Percentiles rank a stretch among this genome's conserved stretches.
Conservation (phyloP, 768 basidiomycete genomes). For the Termitomyces sp. region DNA sequence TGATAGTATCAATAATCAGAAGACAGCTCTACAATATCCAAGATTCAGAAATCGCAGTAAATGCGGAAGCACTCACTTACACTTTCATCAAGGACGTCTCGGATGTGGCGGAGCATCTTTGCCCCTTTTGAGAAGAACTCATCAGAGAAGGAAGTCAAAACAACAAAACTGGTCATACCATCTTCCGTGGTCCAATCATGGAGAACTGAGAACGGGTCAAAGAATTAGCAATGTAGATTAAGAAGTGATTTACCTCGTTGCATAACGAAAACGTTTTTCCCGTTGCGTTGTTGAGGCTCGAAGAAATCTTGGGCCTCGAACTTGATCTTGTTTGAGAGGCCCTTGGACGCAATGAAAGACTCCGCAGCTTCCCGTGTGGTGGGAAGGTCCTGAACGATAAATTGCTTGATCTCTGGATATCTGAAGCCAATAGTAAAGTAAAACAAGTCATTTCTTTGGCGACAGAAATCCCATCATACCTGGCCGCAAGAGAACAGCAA, state of each 20-base stretch:
- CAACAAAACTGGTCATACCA: constrained; percentile 11
- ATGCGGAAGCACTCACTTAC: constrained; percentile 12
- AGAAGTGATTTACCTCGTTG: constrained; percentile 24
- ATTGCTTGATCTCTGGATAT: constrained; percentile 33
- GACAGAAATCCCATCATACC: constrained; percentile 19
- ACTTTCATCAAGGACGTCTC: constrained; percentile 29
- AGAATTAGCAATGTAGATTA: background rate
- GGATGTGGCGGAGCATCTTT: too few species aligned
- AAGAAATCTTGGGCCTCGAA: constrained; percentile 38
- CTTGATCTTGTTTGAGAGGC: constrained; percentile 26
- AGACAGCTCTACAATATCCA: constrained; percentile 30
- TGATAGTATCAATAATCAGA: constrained; percentile 33
- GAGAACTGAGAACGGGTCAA: constrained; percentile 21
- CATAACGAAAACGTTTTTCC: constrained; percentile 35
- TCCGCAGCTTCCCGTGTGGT: constrained; percentile 31
- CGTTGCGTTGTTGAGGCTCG: constrained; percentile 35
- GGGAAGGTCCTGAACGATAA: constrained; percentile 35
- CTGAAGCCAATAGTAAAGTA: constrained; percentile 16
- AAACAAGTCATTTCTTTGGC: background rate
- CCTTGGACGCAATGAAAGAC: constrained; percentile 28
- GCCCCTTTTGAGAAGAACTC: constrained; percentile 19
- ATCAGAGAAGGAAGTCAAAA: background rate
- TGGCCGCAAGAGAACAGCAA: constrained; percentile 31
- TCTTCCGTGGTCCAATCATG: constrained; percentile 36
- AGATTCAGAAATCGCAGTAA: background rate